phyloP scores from a whole-genome alignment of 2,329 filamentous ascomycete genomes.

The Fusarium duplospermum region DNA sequence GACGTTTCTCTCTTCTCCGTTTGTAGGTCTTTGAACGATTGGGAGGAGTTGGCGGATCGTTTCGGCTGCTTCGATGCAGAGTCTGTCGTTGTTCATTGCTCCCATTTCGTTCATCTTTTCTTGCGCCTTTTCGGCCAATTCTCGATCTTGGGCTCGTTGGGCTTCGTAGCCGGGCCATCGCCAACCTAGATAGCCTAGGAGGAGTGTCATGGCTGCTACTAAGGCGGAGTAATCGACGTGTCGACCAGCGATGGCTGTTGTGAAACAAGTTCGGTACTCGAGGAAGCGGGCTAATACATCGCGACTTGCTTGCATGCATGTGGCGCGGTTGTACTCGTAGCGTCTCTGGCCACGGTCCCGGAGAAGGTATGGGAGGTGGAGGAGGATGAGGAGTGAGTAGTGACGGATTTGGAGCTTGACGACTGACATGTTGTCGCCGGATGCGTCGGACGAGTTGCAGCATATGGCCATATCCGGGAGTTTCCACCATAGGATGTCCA shows the following conservation, averaged over 20 bases:
- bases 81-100: slow-evolving; percentile 52
- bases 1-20: slow-evolving; percentile 41
- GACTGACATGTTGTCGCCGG: slow-evolving; percentile 41
- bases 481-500: slow-evolving; percentile 63
- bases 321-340: slow-evolving; percentile 57
- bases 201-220: slow-evolving; percentile 62
- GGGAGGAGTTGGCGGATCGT: slow-evolving; percentile 58
- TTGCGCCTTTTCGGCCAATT: slow-evolving; percentile 51
- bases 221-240: slow-evolving; percentile 65
- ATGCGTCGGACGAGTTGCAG: slow-evolving; percentile 33
- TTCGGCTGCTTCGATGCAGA: slow-evolving; percentile 56
- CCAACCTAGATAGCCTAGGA: slow-evolving; percentile 61
- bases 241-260: slow-evolving; percentile 46
- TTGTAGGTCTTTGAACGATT: slow-evolving; percentile 49
- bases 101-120: slow-evolving; percentile 55
- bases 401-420: slow-evolving; percentile 63
- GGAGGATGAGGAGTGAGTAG: slow-evolving; percentile 61
- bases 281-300: slow-evolving; percentile 62
- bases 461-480: slow-evolving; percentile 44
- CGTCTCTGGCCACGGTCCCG: slow-evolving; percentile 56
- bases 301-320: slow-evolving; percentile 62
- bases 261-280: slow-evolving; percentile 52
- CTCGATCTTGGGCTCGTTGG: slow-evolving; percentile 47
- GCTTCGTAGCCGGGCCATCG: slow-evolving; percentile 42
- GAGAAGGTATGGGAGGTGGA: slow-evolving; percentile 68